Evolutionary conservation across 768 basidiomycete genomes (phyloP).

Genomic region (Podaxis pistillaris): DNA sequence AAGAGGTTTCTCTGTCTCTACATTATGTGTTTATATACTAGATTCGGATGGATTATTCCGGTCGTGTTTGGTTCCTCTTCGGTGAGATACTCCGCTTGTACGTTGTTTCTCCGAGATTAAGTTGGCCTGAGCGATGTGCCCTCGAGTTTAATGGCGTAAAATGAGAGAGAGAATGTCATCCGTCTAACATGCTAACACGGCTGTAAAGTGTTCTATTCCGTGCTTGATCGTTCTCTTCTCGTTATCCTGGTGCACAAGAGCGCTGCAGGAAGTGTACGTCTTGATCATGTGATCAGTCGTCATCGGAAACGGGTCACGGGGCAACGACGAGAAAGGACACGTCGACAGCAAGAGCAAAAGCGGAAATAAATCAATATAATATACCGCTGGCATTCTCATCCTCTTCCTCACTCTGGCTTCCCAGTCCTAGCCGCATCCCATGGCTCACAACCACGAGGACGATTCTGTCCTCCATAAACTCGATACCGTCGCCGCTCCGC

Average conservation of each 20-base stretch:
- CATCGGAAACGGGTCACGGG: conserved; percentile 7
- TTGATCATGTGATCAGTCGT: conserved; percentile 1
- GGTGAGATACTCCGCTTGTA: conserved; percentile 1
- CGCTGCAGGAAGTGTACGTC: not conserved
- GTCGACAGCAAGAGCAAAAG: conserved; percentile 5
- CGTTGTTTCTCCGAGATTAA: conserved; percentile 6
- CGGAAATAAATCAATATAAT: conserved; percentile 5
- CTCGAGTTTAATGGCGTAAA: not conserved
- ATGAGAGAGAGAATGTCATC: not conserved
- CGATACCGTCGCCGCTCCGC: conserved; percentile 62
- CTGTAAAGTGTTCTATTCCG: not conserved
- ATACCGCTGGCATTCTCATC: conserved; percentile 13
- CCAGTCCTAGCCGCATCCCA: not conserved
- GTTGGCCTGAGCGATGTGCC: not conserved
- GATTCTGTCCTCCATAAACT: conserved; percentile 53
- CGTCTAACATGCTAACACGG: not conserved
- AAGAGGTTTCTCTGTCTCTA: not conserved
- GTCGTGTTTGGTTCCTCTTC: not conserved
- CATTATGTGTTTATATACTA: not conserved
- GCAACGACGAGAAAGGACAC: conserved; percentile 4
- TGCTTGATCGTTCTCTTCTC: not conserved
- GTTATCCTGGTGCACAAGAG: not conserved
- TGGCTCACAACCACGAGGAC: conserved; percentile 8
- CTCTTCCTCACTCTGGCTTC: not conserved
- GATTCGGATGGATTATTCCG: not conserved